Base-by-base conservation (phyloP, 1,284 basidiomycete species). In the Ustilago xerochloae region DNA sequence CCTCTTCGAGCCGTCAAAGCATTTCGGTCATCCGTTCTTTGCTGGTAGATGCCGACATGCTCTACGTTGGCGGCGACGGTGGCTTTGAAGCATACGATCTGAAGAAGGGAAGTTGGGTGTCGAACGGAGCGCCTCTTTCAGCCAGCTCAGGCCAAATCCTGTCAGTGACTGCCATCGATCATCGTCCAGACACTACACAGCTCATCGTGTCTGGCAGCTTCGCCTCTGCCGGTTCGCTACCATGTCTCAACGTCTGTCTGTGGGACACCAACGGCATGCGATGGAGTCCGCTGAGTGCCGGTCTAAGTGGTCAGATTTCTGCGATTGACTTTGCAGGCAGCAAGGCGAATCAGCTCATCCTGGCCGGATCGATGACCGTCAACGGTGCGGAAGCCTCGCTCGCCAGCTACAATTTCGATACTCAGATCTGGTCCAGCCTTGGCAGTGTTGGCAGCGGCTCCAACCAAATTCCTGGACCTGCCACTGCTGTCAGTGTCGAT, bases 151-250 rank as follows among this genome's bases (percentile, higher is more conserved):
- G 61, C 3, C 62, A 67, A 26, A 81, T 86, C 18, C 90, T 92
- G 15, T 86, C 90, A 28, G 91, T 97, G 63, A 90, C 91, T 47
- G 90, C 90, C 0, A 89, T 98, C 78, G 88, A 89, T 6, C 87
- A 88, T 58, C 89, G 92, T 0, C 88, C 89, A 6, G 88, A 90
- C 78, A 85, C 89, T 28, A 88, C 90, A 52, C 88, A 87, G 2
- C 84, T 98, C 55, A 87, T 97, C 53, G 91, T 96, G 6, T 93
- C 91, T 3, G 96, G 96, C 26, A 90, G 90, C 16, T 98, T 99
- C 78, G 86, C 89, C 0, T 88, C 89, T 43, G 93, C 92, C 1
- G 95, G 94, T 8, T 88, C 90, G 0, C 85, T 92, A 18, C 84
- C 86, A 0, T 98, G 96, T 85, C 88, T 89, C 33, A 91, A 89